Conservation (phyloP, 129 eudicot species). For the Sambucus nigra region DNA sequence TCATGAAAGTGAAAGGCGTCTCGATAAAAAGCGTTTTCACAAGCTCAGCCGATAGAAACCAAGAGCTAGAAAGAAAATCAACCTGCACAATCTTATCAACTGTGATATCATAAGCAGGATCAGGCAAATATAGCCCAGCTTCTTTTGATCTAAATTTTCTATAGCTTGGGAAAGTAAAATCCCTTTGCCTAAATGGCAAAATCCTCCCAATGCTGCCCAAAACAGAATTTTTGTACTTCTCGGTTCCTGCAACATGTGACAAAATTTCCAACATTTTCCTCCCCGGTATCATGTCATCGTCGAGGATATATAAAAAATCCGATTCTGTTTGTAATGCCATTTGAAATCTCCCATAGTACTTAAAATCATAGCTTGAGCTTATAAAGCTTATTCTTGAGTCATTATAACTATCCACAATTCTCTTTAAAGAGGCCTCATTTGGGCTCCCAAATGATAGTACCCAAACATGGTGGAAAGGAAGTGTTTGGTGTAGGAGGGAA, state of each 20-base stretch:
- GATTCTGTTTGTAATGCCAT: conserved; percentile 89
- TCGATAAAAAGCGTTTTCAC: conserved; percentile 82
- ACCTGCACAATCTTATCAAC: conserved; percentile 82
- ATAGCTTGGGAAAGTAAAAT: conserved; percentile 89
- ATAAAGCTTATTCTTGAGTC: conserved; percentile 74
- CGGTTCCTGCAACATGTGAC: conserved; percentile 93
- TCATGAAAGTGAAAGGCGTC: conserved; percentile 82
- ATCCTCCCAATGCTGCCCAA: conserved; percentile 97
- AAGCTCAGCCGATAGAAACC: conserved; percentile 89
- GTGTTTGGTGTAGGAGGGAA: conserved; percentile 71
- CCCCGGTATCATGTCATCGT: conserved; percentile 97
- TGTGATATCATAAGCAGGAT: conserved; percentile 85
- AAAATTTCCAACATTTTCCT: conserved; percentile 71
- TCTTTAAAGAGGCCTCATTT: conserved; percentile 38
- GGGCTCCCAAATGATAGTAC: conserved; percentile 92
- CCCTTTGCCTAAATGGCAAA: conserved; percentile 83
- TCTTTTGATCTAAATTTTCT: conserved; percentile 85
- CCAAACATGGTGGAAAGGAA: conserved; percentile 94
- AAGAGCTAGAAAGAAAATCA: conserved; percentile 95
- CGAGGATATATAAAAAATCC: conserved; percentile 76
- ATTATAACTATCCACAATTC: conserved; percentile 76
- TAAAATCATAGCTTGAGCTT: conserved; percentile 78
- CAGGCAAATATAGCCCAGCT: conserved; percentile 95
- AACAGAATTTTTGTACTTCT: conserved; percentile 80
- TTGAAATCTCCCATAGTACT: conserved; percentile 93